These are phyloP conservation scores for Debaryomyces sp. DNA, from an alignment of 1,139 yeast species.

Conservation along the genomic window DNA sequence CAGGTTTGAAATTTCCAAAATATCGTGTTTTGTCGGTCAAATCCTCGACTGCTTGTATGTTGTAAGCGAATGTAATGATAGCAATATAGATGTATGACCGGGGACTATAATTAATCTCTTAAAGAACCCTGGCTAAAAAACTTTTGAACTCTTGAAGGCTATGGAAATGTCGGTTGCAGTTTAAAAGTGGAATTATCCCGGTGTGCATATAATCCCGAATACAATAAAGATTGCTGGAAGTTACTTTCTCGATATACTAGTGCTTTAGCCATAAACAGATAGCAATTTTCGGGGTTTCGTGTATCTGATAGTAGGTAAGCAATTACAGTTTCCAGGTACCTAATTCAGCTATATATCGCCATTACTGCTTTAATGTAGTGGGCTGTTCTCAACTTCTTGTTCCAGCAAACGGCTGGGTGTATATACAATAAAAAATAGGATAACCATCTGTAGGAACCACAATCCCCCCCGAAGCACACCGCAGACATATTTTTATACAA, in stretches of 20 bases:
- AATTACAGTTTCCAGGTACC: background rate
- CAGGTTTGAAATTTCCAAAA: background rate
- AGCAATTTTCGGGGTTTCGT: background rate
- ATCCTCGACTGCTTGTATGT: background rate
- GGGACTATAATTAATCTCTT: background rate
- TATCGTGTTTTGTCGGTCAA: background rate
- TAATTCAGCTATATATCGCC: background rate
- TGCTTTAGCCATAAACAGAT: background rate
- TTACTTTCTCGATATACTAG: slow-evolving; percentile 1
- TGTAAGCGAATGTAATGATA: slow-evolving; percentile 2
- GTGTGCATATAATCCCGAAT: slow-evolving; percentile 1
- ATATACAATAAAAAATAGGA: background rate
- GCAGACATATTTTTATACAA: background rate
- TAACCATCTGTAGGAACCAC: background rate
- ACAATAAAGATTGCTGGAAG: slow-evolving; percentile 5
- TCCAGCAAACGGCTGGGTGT: background rate
- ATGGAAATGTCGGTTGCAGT: slow-evolving; percentile 7
- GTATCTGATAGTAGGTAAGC: background rate
- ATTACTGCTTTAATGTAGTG: background rate
- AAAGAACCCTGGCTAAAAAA: background rate
- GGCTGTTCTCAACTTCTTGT: background rate
- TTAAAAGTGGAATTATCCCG: slow-evolving; percentile 6
- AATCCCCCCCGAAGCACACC: background rate
- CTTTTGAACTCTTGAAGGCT: background rate
- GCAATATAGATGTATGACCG: slow-evolving; percentile 2